Evolutionary conservation across 176 grass and related monocot species (phyloP).

Genomic region (Secale cereale): DNA sequence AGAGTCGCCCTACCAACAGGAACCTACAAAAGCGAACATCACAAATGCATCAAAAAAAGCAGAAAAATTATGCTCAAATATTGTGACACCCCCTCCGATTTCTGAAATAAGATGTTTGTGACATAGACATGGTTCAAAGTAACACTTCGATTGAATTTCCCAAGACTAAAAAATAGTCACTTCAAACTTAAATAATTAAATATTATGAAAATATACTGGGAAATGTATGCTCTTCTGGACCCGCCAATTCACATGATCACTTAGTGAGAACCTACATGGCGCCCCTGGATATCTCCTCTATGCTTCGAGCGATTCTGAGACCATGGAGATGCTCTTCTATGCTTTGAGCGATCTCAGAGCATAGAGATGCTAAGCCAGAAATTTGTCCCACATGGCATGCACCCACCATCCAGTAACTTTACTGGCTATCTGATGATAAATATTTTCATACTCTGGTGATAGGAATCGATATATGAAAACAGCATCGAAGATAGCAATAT

Average conservation of each 20-base stretch:
- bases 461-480: not conserved
- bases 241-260: not conserved
- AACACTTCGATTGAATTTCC: not conserved
- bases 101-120: not conserved
- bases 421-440: not conserved
- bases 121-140: not conserved
- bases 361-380: not conserved
- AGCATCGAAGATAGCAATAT: not conserved
- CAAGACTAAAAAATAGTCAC: not conserved
- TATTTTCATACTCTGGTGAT: not conserved
- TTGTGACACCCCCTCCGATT: not conserved
- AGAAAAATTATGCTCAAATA: not conserved
- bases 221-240: not conserved
- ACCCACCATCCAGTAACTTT: not conserved
- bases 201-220: not conserved
- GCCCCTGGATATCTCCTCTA: not conserved
- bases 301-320: not conserved
- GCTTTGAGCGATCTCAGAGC: not conserved
- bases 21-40: constrained; percentile 37
- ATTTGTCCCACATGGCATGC: not conserved
- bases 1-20: constrained; percentile 91
- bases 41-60: not conserved
- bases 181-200: not conserved
- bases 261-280: not conserved
- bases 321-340: too few relatives aligned